Conservation (phyloP, 371 early-diverging fungal species). For the Mortierella sp. region DNA sequence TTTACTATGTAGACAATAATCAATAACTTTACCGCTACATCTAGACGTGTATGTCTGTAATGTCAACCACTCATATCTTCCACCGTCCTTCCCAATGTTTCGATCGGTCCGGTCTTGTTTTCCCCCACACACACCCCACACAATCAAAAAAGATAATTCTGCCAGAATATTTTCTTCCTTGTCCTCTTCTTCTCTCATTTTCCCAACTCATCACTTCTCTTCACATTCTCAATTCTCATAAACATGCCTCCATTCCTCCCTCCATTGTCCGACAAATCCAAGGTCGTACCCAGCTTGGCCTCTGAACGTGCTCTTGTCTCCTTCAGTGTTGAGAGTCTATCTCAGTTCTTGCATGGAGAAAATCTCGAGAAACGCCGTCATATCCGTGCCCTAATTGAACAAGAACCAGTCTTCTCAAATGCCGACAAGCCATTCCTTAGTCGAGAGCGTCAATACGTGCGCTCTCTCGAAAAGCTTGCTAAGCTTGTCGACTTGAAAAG, state of each 20-base stretch:
- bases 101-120: no score
- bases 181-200: background rate
- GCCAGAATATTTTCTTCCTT: background rate
- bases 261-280: conserved; percentile 43
- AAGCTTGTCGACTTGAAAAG: conserved; percentile 47
- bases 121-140: background rate
- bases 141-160: no score
- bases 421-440: conserved; percentile 55
- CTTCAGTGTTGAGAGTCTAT: conserved; percentile 38
- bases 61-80: no score
- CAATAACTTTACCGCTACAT: no score
- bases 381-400: conserved; percentile 37
- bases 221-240: conserved; percentile 1
- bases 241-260: conserved; percentile 57
- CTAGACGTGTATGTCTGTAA: no score
- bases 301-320: conserved; percentile 50
- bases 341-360: conserved; percentile 46
- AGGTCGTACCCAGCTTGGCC: conserved; percentile 31
- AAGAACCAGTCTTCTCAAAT: conserved; percentile 52
- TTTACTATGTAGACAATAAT: no score
- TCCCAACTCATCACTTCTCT: background rate
- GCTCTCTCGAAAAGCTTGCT: conserved; percentile 49
- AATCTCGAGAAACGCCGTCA: conserved; percentile 24
- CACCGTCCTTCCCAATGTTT: no score
- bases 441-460: conserved; percentile 48